Percentiles rank a stretch among this genome's conserved stretches.
These are phyloP conservation scores for Ogataea kodamae DNA, from an alignment of 805 yeast species.

Conservation along the genomic window DNA sequence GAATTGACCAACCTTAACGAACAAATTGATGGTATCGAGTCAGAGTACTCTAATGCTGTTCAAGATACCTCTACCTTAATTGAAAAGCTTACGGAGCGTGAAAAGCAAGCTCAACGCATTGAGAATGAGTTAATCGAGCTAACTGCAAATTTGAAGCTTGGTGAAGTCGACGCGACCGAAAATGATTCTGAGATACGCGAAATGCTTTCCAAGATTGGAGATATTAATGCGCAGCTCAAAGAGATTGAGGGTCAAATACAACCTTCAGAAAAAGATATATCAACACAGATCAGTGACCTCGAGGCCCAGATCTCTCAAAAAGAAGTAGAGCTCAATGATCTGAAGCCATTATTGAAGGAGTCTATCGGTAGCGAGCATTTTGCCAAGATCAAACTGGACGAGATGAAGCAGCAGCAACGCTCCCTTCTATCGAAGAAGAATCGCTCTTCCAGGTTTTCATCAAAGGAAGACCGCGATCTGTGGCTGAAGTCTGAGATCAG, in stretches of 20 bases:
- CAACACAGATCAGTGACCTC: conserved; percentile 22
- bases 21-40: conserved; percentile 59
- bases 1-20: conserved; percentile 63
- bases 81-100: conserved; percentile 58
- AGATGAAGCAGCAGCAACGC: conserved; percentile 49
- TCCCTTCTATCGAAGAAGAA: conserved; percentile 67
- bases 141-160: conserved; percentile 46
- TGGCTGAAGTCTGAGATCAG: conserved; percentile 61
- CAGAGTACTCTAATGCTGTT: conserved; percentile 48
- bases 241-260: conserved; percentile 40
- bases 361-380: conserved; percentile 39
- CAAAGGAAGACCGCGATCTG: conserved; percentile 55
- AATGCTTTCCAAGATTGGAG: conserved; percentile 44
- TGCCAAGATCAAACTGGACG: conserved; percentile 40
- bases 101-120: conserved; percentile 44
- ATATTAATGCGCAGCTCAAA: conserved; percentile 43
- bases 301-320: conserved; percentile 33
- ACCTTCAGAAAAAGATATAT: conserved; percentile 22
- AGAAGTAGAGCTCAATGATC: conserved; percentile 34
- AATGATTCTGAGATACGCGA: conserved; percentile 49
- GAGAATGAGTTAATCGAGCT: conserved; percentile 44
- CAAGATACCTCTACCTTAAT: conserved; percentile 53
- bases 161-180: conserved; percentile 55
- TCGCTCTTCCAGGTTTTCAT: conserved; percentile 55
- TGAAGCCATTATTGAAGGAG: conserved; percentile 40